phyloP scores from a whole-genome alignment of 2,329 filamentous ascomycete genomes.

The Sphaerostilbella broomeana region DNA sequence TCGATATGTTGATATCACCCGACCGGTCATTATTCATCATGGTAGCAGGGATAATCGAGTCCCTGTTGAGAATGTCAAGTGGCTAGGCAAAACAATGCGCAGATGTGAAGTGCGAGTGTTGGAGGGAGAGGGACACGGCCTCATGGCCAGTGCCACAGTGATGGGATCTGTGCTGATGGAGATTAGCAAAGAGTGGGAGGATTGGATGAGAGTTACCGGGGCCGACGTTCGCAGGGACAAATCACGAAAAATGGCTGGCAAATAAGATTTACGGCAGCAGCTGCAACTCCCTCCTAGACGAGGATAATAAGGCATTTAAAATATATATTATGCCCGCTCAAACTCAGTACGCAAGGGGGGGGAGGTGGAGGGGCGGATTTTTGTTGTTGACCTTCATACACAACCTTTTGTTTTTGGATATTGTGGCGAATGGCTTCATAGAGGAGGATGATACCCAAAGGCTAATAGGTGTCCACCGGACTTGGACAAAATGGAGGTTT shows the following conservation, averaged over 20 bases:
- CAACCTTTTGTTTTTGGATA: no score
- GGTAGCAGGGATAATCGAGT: conserved; percentile 85
- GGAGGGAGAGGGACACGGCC: conserved; percentile 84
- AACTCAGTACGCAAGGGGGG: no score
- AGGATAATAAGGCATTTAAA: no score
- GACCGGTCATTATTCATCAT: conserved; percentile 88
- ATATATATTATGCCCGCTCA: no score
- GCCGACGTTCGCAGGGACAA: conserved; percentile 29
- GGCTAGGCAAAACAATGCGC: conserved; percentile 91
- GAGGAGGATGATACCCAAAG: no score
- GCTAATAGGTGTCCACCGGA: no score
- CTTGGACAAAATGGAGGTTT: no score
- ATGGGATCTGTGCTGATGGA: conserved; percentile 95
- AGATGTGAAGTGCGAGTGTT: conserved; percentile 86
- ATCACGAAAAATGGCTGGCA: conserved; percentile 26
- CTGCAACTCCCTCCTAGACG: no score
- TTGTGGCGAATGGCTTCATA: no score
- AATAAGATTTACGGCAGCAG: conserved; percentile 19
- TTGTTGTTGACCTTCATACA: no score
- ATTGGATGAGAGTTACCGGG: conserved; percentile 63
- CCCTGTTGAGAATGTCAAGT: conserved; percentile 88
- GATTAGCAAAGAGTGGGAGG: conserved; percentile 89
- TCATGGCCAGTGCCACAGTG: conserved; percentile 90
- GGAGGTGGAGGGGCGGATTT: no score
- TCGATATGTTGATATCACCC: conserved; percentile 90